These are phyloP conservation scores for Nicotiana undulata DNA, from an alignment of 257 asterid species.

Conservation along the genomic window DNA sequence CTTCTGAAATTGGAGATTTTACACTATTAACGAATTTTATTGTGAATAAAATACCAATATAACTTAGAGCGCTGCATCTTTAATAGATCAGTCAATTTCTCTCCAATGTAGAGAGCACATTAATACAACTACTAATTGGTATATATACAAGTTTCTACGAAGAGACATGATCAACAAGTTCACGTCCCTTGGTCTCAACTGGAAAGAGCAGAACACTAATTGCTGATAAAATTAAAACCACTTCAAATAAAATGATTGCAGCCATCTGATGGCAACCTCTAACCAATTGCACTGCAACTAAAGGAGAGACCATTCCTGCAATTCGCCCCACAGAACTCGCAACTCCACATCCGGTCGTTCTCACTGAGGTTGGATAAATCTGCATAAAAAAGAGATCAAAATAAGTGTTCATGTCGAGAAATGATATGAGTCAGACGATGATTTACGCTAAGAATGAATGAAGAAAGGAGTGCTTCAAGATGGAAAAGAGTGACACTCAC, in stretches of 20 bases:
- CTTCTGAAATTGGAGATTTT: too few relatives aligned
- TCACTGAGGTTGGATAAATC: conserved; percentile 77
- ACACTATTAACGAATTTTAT: neutral
- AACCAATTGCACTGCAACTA: conserved; percentile 65
- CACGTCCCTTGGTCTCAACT: conserved; percentile 24
- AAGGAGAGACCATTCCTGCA: conserved; percentile 74
- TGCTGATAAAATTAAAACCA: conserved; percentile 40
- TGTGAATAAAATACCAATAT: neutral
- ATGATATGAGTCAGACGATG: neutral
- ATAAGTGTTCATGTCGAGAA: neutral
- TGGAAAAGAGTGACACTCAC: conserved; percentile 19
- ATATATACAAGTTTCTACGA: neutral
- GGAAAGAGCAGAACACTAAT: conserved; percentile 48
- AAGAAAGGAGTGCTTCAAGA: neutral
- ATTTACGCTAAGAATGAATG: neutral
- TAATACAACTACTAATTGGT: neutral
- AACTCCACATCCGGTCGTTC: conserved; percentile 69
- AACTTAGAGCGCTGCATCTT: neutral
- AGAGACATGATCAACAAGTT: conserved; percentile 16
- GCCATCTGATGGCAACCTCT: conserved; percentile 59
- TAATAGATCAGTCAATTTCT: neutral
- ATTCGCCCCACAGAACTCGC: conserved; percentile 70
- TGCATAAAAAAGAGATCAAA: conserved; percentile 12
- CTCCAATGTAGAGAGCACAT: neutral
- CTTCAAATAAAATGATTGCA: conserved; percentile 52